A percentile compares a stretch with the other conserved stretches of the same genome.
Conservation (phyloP, 148 eudicot species). For the Drosera capensis region DNA sequence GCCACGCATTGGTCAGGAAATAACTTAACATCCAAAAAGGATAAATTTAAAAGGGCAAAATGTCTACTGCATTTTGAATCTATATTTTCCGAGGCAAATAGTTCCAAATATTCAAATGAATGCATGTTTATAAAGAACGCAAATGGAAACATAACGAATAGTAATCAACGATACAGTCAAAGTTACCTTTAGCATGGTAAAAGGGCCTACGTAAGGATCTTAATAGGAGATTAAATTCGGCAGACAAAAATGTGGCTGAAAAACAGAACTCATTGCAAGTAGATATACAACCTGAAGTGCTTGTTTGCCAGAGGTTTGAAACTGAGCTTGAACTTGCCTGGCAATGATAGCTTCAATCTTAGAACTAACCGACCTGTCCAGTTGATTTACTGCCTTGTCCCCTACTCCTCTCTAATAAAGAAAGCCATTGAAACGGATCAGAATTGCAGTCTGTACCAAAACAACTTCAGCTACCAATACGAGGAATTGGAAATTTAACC, state of each 20-base stretch:
- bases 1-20: too few relatives aligned
- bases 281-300: conserved; percentile 62
- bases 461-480: conserved; percentile 4
- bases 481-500: conserved; percentile 24
- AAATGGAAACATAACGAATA: too few relatives aligned
- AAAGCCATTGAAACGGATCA: too few relatives aligned
- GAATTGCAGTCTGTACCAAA: too few relatives aligned
- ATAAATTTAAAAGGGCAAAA: too few relatives aligned
- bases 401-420: conserved; percentile 90
- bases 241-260: not conserved
- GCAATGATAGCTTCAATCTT: conserved; percentile 65
- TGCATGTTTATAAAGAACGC: too few relatives aligned
- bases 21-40: too few relatives aligned
- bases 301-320: conserved; percentile 80
- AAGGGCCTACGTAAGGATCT: not conserved
- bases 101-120: too few relatives aligned
- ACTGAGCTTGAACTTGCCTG: conserved; percentile 70
- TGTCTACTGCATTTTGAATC: too few relatives aligned
- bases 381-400: conserved; percentile 74
- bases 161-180: too few relatives aligned
- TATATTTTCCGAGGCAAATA: too few relatives aligned
- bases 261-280: not conserved
- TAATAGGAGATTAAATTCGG: not conserved
- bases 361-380: conserved; percentile 60
- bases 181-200: too few relatives aligned